A percentile compares a stretch with the other conserved stretches of the same genome.
Conservation (phyloP, 352 stramenopile species). For the Phytophthora citrophthora region DNA sequence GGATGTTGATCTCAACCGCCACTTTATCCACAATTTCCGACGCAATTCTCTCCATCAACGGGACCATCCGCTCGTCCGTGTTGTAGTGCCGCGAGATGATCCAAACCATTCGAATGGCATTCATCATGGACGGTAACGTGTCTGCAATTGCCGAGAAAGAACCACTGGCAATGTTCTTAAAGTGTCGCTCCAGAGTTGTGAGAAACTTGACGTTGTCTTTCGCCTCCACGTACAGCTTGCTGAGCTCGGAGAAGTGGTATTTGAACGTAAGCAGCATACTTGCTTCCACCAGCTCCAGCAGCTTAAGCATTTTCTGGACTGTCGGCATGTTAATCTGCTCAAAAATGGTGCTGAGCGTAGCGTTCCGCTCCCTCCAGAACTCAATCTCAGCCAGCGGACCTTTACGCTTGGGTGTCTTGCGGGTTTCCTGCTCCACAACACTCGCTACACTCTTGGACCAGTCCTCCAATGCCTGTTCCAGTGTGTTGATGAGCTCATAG, state of each 20-base stretch:
- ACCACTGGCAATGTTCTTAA: slow-evolving; percentile 94
- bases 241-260: slow-evolving; percentile 94
- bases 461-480: slow-evolving; percentile 92
- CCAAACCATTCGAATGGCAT: slow-evolving; percentile 97
- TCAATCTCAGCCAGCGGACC: slow-evolving; percentile 95
- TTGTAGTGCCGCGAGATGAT: slow-evolving; percentile 98
- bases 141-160: slow-evolving; percentile 93
- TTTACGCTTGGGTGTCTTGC: slow-evolving; percentile 89
- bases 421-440: slow-evolving; percentile 91
- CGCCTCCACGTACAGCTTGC: slow-evolving; percentile 95
- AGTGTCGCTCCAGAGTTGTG: slow-evolving; percentile 95
- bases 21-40: slow-evolving; percentile 95
- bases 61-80: slow-evolving; percentile 96
- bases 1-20: slow-evolving; percentile 91
- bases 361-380: slow-evolving; percentile 96
- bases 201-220: slow-evolving; percentile 98
- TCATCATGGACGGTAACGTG: slow-evolving; percentile 96
- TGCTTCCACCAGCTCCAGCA: slow-evolving; percentile 92
- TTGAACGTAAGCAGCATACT: slow-evolving; percentile 94
- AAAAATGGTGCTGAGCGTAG: slow-evolving; percentile 94
- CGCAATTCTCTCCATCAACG: slow-evolving; percentile 96
- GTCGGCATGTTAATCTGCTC: slow-evolving; percentile 96
- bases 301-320: slow-evolving; percentile 96
- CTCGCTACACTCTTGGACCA: slow-evolving; percentile 93
- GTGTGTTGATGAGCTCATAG: slow-evolving; percentile 85